phyloP scores from a whole-genome alignment of 305 asterid species.

The Plantago coronopus region DNA sequence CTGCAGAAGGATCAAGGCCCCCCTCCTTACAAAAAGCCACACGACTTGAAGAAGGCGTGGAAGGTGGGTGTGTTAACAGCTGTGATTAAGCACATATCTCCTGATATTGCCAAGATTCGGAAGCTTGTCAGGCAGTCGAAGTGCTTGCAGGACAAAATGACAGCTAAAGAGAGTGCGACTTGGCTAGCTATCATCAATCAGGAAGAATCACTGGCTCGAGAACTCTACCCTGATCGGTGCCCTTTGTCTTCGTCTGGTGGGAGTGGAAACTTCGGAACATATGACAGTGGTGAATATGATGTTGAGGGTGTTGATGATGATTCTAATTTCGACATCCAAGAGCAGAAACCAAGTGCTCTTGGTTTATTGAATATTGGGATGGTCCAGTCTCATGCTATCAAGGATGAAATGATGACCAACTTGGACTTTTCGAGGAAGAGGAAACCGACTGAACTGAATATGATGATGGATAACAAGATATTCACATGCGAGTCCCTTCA shows the following conservation, averaged over 20 bases:
- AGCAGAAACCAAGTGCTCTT: slow-evolving; percentile 60
- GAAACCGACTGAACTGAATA: slow-evolving; percentile 40
- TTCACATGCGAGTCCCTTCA: slow-evolving; percentile 65
- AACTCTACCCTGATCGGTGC: slow-evolving; percentile 57
- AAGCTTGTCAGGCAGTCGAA: slow-evolving; percentile 70
- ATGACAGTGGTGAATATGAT: slow-evolving; percentile 66
- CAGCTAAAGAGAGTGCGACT: slow-evolving; percentile 74
- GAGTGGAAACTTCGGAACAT: slow-evolving; percentile 37
- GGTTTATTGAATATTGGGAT: slow-evolving; percentile 39
- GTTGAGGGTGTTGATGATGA: slow-evolving; percentile 61
- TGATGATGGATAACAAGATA: slow-evolving; percentile 43
- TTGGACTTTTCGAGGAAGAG: slow-evolving; percentile 61
- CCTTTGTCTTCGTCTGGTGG: slow-evolving; percentile 47
- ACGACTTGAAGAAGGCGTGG: slow-evolving; percentile 66
- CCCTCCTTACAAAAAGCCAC: slow-evolving; percentile 76
- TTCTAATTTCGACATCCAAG: slow-evolving; percentile 47
- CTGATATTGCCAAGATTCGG: slow-evolving; percentile 63
- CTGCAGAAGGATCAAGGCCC: slow-evolving; percentile 51
- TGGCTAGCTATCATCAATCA: slow-evolving; percentile 66
- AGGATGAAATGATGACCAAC: slow-evolving; percentile 42
- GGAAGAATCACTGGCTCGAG: slow-evolving; percentile 60
- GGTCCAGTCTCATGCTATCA: slow-evolving; percentile 31
- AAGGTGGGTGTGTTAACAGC: slow-evolving; percentile 71
- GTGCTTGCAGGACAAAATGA: slow-evolving; percentile 78
- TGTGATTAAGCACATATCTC: slow-evolving; percentile 67